Conservation (phyloP, 2,329 filamentous ascomycete genomes). For the Lecanicillium sp. region DNA sequence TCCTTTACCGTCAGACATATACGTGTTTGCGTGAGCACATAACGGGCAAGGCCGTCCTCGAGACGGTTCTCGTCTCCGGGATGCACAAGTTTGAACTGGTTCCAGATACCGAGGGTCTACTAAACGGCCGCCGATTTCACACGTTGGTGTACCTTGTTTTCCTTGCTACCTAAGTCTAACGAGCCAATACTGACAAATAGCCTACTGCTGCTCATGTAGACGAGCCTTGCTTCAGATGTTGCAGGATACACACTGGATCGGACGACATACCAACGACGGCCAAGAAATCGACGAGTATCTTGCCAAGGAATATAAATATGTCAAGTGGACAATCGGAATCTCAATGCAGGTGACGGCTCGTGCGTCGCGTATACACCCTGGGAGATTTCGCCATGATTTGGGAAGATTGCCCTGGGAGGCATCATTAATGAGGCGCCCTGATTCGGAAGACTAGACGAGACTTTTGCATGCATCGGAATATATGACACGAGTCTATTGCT, state of each 20-base stretch:
- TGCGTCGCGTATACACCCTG: background rate
- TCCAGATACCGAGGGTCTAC: background rate
- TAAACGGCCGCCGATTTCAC: background rate
- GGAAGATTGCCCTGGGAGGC: background rate
- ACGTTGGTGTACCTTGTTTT: background rate
- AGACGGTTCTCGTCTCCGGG: background rate
- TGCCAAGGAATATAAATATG: background rate
- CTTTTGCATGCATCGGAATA: too few species aligned
- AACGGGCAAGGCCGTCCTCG: background rate
- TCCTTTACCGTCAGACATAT: background rate
- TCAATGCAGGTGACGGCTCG: too few species aligned
- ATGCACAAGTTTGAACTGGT: slow-evolving; percentile 6
- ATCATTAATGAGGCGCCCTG: too few species aligned
- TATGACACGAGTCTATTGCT: background rate
- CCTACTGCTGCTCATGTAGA: background rate
- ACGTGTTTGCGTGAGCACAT: background rate
- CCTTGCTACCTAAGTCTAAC: background rate
- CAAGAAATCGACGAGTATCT: background rate
- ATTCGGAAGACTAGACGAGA: too few species aligned
- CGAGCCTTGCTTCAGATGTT: background rate
- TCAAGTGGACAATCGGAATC: too few species aligned
- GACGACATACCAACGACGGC: background rate
- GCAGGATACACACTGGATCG: background rate
- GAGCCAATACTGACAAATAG: background rate
- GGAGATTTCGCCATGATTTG: background rate